Evolutionary conservation across 202 grass and related monocot species (phyloP).

Genomic region (Brachypodium distachyon): DNA sequence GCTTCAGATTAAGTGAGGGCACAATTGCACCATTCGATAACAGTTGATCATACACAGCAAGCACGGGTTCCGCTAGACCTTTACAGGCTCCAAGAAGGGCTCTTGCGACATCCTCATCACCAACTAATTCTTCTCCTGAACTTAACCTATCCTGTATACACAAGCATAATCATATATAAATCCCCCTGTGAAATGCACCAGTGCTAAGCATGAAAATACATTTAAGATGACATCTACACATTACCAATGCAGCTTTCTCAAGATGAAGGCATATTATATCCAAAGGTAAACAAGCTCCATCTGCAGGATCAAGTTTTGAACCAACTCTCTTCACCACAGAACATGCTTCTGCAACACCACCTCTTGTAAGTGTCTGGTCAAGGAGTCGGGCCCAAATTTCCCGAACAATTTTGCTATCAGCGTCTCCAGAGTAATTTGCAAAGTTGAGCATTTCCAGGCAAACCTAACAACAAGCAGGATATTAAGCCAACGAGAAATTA

Average conservation of each 20-base stretch:
- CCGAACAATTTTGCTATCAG: slow-evolving; percentile 69
- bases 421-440: slow-evolving; percentile 87
- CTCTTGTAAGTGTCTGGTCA: slow-evolving; percentile 73
- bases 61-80: slow-evolving; percentile 62
- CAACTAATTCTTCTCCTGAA: slow-evolving; percentile 74
- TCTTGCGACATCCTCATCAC: slow-evolving; percentile 86
- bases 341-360: slow-evolving; percentile 83
- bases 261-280: slow-evolving; percentile 91
- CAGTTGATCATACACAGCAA: slow-evolving; percentile 82
- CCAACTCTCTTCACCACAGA: slow-evolving; percentile 85
- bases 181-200: not conserved
- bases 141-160: slow-evolving; percentile 73
- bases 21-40: slow-evolving; percentile 75
- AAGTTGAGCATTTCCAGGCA: slow-evolving; percentile 98
- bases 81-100: slow-evolving; percentile 76
- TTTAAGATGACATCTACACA: slow-evolving; percentile 14
- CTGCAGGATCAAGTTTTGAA: slow-evolving; percentile 81
- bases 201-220: not conserved
- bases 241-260: slow-evolving; percentile 94
- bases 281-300: slow-evolving; percentile 71
- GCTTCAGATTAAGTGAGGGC: slow-evolving; percentile 67
- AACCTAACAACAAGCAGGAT: slow-evolving; percentile 44
- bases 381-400: slow-evolving; percentile 92
- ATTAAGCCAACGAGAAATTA: not conserved
- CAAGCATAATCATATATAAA: slow-evolving; percentile 7